Conservation (phyloP, 768 basidiomycete species). For the Coprinopsis strossmayeri region DNA sequence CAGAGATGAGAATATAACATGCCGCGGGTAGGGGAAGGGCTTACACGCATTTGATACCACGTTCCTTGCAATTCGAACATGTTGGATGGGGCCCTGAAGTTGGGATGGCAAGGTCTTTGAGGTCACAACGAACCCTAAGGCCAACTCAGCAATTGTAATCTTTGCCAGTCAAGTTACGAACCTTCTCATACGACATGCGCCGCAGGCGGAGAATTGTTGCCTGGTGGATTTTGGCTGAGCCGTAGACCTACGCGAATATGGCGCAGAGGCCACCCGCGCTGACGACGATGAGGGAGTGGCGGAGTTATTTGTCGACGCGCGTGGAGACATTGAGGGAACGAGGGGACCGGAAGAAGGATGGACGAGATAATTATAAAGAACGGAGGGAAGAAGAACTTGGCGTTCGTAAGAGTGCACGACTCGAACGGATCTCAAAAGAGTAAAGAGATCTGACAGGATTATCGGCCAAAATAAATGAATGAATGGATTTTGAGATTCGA, state of each 20-base stretch:
- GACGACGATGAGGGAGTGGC: constrained; percentile 30
- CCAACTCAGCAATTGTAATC: constrained; percentile 7
- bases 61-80: constrained; percentile 88
- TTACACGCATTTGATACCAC: constrained; percentile 90
- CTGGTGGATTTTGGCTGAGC: constrained; percentile 70
- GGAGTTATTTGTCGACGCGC: constrained; percentile 28
- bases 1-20: constrained; percentile 7
- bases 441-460: constrained; percentile 32
- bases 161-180: constrained; percentile 19
- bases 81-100: constrained; percentile 40
- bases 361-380: constrained; percentile 18
- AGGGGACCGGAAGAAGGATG: constrained; percentile 15
- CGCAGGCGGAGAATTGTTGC: constrained; percentile 90
- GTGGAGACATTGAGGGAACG: constrained; percentile 49
- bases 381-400: constrained; percentile 28
- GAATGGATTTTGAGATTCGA: constrained; percentile 4
- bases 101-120: constrained; percentile 70
- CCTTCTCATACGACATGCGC: constrained; percentile 88
- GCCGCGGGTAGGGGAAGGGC: constrained; percentile 24
- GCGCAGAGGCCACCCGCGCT: constrained; percentile 26
- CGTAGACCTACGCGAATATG: constrained; percentile 43
- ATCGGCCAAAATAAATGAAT: constrained; percentile 7
- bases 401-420: constrained; percentile 30
- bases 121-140: constrained; percentile 85
- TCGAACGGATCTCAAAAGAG: constrained; percentile 34